Conservation (phyloP, 345 rosid species). For the Atalantia buxifolia region DNA sequence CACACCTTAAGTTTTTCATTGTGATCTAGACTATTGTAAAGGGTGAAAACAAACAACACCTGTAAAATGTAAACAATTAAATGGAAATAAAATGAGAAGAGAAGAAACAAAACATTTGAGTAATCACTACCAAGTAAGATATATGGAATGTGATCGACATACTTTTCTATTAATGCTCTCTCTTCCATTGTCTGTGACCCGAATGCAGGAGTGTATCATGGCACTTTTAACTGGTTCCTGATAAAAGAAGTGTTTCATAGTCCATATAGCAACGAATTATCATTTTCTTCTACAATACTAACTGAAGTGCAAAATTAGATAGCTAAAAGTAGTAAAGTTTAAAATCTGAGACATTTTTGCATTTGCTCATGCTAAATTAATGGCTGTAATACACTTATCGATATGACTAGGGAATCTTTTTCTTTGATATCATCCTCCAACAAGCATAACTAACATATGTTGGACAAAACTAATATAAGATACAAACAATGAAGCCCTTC, state of each 20-base stretch:
- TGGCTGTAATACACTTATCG: background rate
- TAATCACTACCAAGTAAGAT: background rate
- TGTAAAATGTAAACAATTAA: conserved; percentile 33
- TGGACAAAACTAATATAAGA: background rate
- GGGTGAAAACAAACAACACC: conserved; percentile 84
- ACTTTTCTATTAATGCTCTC: conserved; percentile 85
- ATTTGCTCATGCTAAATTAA: background rate
- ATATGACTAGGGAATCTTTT: background rate
- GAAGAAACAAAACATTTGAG: background rate
- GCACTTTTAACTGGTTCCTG: conserved; percentile 83
- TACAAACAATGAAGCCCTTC: background rate
- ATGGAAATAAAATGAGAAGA: conserved; percentile 5
- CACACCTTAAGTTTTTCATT: conserved; percentile 78
- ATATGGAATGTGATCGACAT: background rate
- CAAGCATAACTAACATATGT: background rate
- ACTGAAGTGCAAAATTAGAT: background rate
- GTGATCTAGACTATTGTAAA: conserved; percentile 65
- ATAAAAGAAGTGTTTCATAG: conserved; percentile 8
- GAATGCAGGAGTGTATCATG: conserved; percentile 62
- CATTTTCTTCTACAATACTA: background rate
- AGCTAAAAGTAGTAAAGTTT: background rate
- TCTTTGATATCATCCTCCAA: background rate
- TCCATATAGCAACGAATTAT: background rate
- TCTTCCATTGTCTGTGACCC: conserved; percentile 90
- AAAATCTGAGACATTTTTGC: background rate